Percentiles rank a stretch among this genome's conserved stretches.
Conservation (phyloP, 768 basidiomycete genomes). For the Cystofilobasidium capitatum region DNA sequence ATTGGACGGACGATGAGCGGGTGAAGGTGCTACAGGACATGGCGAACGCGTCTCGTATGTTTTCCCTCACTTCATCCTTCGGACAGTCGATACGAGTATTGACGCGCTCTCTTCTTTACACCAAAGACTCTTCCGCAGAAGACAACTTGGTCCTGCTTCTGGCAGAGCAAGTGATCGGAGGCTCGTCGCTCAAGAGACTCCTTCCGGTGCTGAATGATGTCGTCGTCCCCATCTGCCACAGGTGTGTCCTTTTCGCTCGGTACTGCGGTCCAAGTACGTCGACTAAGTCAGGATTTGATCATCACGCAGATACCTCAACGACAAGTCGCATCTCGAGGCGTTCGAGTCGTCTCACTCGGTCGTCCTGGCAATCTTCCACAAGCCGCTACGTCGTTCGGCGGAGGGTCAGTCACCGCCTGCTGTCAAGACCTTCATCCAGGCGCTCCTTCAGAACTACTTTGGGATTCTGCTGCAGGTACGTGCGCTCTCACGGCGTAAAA, state of each 20-base stretch:
- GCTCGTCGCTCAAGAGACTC: background rate
- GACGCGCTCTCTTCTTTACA: background rate
- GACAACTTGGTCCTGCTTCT: conserved; percentile 33
- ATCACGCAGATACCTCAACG: conserved; percentile 9
- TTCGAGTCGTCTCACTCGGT: conserved; percentile 23
- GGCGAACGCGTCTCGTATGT: background rate
- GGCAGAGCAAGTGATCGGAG: conserved; percentile 26
- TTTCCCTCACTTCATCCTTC: too few relatives aligned
- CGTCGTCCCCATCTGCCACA: background rate
- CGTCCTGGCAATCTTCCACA: conserved; percentile 11
- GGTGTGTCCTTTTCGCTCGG: background rate
- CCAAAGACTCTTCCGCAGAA: conserved; percentile 28
- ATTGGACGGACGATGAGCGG: conserved; percentile 9
- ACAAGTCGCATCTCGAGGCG: conserved; percentile 6
- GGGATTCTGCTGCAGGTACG: conserved; percentile 58
- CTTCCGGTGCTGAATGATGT: background rate
- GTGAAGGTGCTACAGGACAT: background rate
- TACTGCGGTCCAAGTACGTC: too few relatives aligned
- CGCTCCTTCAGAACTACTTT: conserved; percentile 55
- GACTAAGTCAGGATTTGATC: background rate
- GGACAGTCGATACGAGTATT: background rate
- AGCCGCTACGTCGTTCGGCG: background rate
- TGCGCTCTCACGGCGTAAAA: background rate
- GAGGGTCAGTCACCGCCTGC: conserved; percentile 46
- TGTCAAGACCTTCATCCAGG: conserved; percentile 54